Conservation (phyloP, 805 yeast genomes). For the Candida coleopterorum region DNA sequence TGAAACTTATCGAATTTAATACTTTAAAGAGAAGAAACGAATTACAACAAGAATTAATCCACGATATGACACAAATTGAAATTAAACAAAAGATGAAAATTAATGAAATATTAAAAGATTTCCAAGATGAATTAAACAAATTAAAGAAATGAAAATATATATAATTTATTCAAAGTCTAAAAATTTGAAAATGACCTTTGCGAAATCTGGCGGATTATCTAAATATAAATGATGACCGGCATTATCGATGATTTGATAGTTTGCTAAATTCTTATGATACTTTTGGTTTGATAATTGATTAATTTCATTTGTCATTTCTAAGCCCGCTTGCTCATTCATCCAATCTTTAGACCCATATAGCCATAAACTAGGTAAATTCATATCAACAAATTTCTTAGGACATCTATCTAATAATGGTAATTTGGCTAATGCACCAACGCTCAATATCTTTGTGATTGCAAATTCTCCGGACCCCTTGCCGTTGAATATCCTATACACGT, state of each 20-base stretch:
- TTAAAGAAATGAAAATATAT: neutral
- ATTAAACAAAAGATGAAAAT: slow-evolving; percentile 6
- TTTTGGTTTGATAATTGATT: slow-evolving; percentile 22
- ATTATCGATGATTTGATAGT: slow-evolving; percentile 29
- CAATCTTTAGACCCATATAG: slow-evolving; percentile 66
- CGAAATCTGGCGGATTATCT: slow-evolving; percentile 42
- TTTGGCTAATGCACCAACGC: slow-evolving; percentile 54
- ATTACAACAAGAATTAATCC: slow-evolving; percentile 11
- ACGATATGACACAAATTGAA: slow-evolving; percentile 11
- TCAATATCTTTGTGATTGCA: slow-evolving; percentile 56
- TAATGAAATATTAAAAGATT: slow-evolving; percentile 7
- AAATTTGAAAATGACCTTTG: slow-evolving; percentile 27
- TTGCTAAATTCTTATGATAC: slow-evolving; percentile 26
- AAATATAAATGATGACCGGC: slow-evolving; percentile 56
- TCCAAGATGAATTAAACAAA: slow-evolving; percentile 8
- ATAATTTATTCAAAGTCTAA: slow-evolving; percentile 16
- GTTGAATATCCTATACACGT: slow-evolving; percentile 49
- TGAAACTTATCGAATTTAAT: slow-evolving; percentile 11
- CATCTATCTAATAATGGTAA: slow-evolving; percentile 53
- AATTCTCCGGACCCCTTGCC: slow-evolving; percentile 62
- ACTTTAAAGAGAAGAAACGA: slow-evolving; percentile 9
- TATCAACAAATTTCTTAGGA: slow-evolving; percentile 35
- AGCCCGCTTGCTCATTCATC: slow-evolving; percentile 65
- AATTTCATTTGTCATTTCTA: slow-evolving; percentile 32
- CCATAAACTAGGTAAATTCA: slow-evolving; percentile 49